phyloP scores from a whole-genome alignment of 192 early-diverging fungal species.

The Rhizophagus clarus region DNA sequence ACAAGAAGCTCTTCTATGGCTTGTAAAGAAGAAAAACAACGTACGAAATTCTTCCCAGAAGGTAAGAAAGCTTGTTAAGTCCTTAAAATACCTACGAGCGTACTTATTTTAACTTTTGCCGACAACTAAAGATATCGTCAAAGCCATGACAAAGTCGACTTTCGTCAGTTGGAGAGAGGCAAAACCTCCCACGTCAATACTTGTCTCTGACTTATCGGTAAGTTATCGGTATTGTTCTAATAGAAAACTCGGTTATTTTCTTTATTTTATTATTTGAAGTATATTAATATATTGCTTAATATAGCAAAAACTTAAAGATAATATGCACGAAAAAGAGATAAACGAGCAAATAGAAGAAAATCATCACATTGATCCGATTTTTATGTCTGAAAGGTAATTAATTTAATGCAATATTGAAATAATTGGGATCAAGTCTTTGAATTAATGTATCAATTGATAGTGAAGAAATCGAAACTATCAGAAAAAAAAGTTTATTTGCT shows the following conservation, averaged over 20 bases:
- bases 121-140: neutral
- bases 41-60: slow-evolving; percentile 20
- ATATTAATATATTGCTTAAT: neutral
- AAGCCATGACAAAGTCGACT: neutral
- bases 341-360: slow-evolving; percentile 7
- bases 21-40: slow-evolving; percentile 24
- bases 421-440: neutral
- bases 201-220: slow-evolving; percentile 13
- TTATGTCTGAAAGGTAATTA: slow-evolving; percentile 13
- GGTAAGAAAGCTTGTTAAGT: slow-evolving; percentile 1
- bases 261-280: neutral
- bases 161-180: neutral
- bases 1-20: slow-evolving; percentile 19
- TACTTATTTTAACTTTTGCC: neutral
- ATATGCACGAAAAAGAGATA: neutral
- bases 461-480: slow-evolving; percentile 71
- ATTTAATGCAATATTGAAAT: neutral
- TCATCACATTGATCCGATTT: neutral
- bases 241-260: neutral
- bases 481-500: slow-evolving; percentile 87
- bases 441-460: slow-evolving; percentile 39
- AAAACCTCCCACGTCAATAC: neutral
- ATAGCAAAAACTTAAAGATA: slow-evolving; percentile 2
- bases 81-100: neutral
- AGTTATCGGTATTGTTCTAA: neutral